Evolutionary conservation across 2,329 filamentous ascomycete species (phyloP), one percentile per base, ranked within the genome.

Genomic region (Talaromyces amestolkiae): DNA sequence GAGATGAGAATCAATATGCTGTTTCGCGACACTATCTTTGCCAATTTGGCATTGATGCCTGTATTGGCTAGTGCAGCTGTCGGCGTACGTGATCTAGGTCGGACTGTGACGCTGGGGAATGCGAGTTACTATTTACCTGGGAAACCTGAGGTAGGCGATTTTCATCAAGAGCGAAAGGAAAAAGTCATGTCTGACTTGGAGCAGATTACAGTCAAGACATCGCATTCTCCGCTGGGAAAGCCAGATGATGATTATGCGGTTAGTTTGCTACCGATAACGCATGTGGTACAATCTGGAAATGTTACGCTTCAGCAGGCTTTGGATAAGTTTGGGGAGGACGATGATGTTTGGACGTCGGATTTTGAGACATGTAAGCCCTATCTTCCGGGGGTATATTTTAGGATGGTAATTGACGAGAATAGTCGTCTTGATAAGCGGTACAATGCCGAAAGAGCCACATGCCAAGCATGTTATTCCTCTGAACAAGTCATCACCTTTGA

Each of bases 121-220:
- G 58, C 39, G 15, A 60, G 10, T 37, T 60, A 60, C 39, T 60
- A 60, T 61, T 24, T 47, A 19, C 41, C 58, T 22, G 41, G 58
- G 19, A 45, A 61, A 41, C 58, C 58, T 15, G 58, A 61, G 58
- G 58, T 49, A 31, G 33, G 58, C 15, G 5, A 33, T 17, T 27
- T 31, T 59, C 10, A 13, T 19, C 45, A 49, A 15, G 10, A 24
- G 45, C 19, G 3, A 4, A 15, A 37, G 9, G 35, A 49, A 19
- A 45, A 17, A 45, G 2, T 45, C n/a, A 17, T 49, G 5, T 22
- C 45, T 49, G 1, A 45, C 43, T 45, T 3, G 43, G 19, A 17
- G 3, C 2, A 45, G 43, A 45, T 45, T 10, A 45, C 17, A 17
- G n/a, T 45, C 9, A n/a, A 45, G 9, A 45, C 43, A 22, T 8